Evolutionary conservation across 257 asterid species (phyloP).

Genomic region (Sherardia arvensis): DNA sequence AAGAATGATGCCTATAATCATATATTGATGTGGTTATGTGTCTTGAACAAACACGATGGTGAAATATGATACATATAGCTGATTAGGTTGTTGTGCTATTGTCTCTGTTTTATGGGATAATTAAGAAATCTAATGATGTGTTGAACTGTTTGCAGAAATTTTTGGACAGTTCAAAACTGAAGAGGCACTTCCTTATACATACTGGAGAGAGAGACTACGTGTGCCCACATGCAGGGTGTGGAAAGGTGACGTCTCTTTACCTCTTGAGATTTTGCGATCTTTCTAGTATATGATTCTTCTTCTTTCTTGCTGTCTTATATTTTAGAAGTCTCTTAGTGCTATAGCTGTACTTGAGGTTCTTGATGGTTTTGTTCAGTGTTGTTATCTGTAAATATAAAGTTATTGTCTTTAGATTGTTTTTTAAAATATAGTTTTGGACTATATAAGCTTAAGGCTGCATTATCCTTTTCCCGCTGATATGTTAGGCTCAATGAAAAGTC

Average conservation of each 20-base stretch:
- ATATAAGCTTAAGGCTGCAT: not conserved
- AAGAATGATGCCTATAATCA: not conserved
- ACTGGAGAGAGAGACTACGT: constrained; percentile 93
- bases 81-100: not conserved
- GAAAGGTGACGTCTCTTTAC: constrained; percentile 61
- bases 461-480: not conserved
- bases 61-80: not conserved
- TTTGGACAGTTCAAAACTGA: constrained; percentile 96
- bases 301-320: not conserved
- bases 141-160: constrained; percentile 65
- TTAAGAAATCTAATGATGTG: not conserved
- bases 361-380: not conserved
- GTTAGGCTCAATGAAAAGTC: not conserved
- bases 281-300: not conserved
- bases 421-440: not conserved
- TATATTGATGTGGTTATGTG: not conserved
- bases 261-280: not conserved
- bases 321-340: not conserved
- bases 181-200: constrained; percentile 92
- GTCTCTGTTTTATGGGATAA: not conserved
- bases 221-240: constrained; percentile 99
- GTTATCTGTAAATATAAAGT: not conserved
- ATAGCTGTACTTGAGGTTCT: not conserved
- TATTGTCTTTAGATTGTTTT: not conserved
- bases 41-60: not conserved